phyloP scores from a whole-genome alignment of 177 flowering plant species.

The Vitis hybrid region DNA sequence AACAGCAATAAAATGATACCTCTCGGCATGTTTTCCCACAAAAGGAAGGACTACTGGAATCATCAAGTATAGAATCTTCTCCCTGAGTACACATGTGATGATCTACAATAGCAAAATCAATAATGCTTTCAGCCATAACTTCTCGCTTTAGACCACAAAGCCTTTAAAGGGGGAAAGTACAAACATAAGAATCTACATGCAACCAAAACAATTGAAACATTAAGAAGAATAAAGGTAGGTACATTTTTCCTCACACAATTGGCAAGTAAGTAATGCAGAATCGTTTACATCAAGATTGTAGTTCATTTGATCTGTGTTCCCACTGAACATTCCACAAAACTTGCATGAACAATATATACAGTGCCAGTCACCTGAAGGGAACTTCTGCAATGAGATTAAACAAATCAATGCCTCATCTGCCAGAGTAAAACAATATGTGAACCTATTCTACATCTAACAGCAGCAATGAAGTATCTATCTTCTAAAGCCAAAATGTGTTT shows the following conservation, averaged over 20 bases:
- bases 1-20: conserved; percentile 33
- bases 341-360: conserved; percentile 69
- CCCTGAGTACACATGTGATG: conserved; percentile 44
- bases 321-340: conserved; percentile 40
- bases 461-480: neutral
- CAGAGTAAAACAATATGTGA: neutral
- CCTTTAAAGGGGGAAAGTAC: neutral
- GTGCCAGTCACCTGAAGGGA: conserved; percentile 69
- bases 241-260: conserved; percentile 68
- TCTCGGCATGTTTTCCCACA: conserved; percentile 67
- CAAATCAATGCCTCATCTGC: neutral
- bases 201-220: neutral
- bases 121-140: neutral
- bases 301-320: conserved; percentile 8
- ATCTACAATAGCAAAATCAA: conserved; percentile 42
- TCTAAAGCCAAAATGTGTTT: neutral
- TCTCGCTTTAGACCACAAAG: neutral
- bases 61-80: conserved; percentile 21
- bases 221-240: conserved; percentile 5
- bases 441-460: neutral
- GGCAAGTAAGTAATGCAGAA: conserved; percentile 30
- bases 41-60: conserved; percentile 23
- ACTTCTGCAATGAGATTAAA: conserved; percentile 33
- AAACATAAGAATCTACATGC: neutral
- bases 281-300: conserved; percentile 9